These are phyloP conservation scores for Aphanomyces astaci DNA, from an alignment of 352 stramenopile species.

Conservation along the genomic window DNA sequence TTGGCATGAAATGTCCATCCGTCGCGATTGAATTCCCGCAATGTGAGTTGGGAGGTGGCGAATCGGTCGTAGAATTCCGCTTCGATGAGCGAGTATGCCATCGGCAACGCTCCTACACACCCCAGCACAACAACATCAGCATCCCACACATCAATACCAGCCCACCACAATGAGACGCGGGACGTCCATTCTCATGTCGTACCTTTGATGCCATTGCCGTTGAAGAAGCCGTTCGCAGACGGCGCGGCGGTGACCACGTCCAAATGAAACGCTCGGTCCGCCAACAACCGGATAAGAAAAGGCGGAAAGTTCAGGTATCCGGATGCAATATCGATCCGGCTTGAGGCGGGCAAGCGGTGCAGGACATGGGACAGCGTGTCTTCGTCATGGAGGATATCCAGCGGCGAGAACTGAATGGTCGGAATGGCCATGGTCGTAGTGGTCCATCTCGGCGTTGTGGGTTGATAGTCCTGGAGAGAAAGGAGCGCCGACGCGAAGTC, in stretches of 20 bases:
- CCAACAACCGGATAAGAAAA: constrained; percentile 49
- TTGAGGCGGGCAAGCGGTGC: constrained; percentile 34
- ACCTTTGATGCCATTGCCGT: constrained; percentile 51
- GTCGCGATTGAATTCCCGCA: constrained; percentile 61
- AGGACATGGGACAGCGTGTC: constrained; percentile 44
- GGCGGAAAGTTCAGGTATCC: constrained; percentile 76
- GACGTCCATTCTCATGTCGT: no score
- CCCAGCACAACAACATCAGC: not conserved
- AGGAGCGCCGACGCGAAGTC: constrained; percentile 8
- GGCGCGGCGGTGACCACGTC: constrained; percentile 61
- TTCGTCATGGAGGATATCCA: constrained; percentile 53
- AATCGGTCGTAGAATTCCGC: constrained; percentile 60
- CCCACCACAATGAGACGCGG: no score
- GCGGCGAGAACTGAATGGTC: constrained; percentile 64
- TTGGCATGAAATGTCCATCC: constrained; percentile 80
- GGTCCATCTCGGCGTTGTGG: constrained; percentile 14
- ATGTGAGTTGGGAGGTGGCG: constrained; percentile 25
- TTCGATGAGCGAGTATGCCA: constrained; percentile 79
- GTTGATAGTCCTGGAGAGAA: constrained; percentile 19
- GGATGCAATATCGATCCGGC: constrained; percentile 54
- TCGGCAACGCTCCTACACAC: constrained; percentile 43
- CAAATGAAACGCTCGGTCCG: constrained; percentile 35
- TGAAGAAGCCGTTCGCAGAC: constrained; percentile 66
- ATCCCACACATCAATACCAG: not conserved
- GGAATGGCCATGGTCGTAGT: constrained; percentile 52